A percentile compares a stretch with the other conserved stretches of the same genome.
Evolutionary conservation across 768 basidiomycete genomes (phyloP).

Genomic region (Boletus sp.): DNA sequence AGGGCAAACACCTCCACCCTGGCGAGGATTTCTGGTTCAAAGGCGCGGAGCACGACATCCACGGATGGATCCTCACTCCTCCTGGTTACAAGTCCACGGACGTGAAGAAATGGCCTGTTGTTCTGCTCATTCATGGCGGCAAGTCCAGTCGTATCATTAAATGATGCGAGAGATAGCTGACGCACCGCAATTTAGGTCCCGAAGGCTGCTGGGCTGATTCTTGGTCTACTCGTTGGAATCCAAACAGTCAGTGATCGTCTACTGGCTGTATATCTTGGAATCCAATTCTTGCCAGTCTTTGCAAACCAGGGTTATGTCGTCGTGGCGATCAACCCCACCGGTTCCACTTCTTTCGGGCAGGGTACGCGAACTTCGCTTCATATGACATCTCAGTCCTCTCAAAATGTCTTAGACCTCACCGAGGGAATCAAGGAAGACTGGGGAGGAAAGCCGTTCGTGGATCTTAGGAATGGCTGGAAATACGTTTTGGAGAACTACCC

Average conservation of each 20-base stretch:
- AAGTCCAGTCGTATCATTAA: constrained; percentile 3
- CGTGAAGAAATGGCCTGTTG: constrained; percentile 73
- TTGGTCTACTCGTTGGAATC: constrained; percentile 94
- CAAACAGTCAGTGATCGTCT: constrained; percentile 50
- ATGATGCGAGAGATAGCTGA: not conserved
- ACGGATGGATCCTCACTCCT: constrained; percentile 85
- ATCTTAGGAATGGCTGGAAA: constrained; percentile 74
- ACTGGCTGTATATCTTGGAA: not conserved
- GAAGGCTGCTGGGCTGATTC: constrained; percentile 87
- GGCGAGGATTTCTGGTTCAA: constrained; percentile 90
- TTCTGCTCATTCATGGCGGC: constrained; percentile 83
- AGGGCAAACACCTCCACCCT: constrained; percentile 53
- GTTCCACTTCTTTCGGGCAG: constrained; percentile 92
- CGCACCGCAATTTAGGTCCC: constrained; percentile 45
- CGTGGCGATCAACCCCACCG: constrained; percentile 89
- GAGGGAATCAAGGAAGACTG: constrained; percentile 78
- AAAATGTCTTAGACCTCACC: constrained; percentile 56
- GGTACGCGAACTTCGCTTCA: constrained; percentile 35
- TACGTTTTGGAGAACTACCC: constrained; percentile 64
- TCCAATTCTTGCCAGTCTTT: constrained; percentile 50
- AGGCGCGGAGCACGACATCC: constrained; percentile 75
- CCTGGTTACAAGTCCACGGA: constrained; percentile 67
- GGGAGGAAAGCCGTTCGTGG: constrained; percentile 84
- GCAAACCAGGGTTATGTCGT: constrained; percentile 88
- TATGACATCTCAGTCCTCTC: not conserved